Conservation (phyloP, 2,329 filamentous ascomycete species). For the Colletotrichum horii region DNA sequence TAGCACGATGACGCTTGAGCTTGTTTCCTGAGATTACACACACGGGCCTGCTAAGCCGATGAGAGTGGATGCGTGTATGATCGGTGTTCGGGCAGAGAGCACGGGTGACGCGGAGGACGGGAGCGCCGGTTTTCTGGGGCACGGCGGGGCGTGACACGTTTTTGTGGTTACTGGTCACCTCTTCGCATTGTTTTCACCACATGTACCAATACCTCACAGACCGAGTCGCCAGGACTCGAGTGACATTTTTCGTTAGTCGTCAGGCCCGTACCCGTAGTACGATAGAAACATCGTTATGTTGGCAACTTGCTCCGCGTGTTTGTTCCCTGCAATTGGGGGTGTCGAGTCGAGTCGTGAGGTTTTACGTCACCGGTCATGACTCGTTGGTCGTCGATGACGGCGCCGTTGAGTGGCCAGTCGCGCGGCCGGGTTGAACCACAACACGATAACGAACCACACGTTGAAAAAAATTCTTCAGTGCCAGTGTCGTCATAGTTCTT, state of each 20-base stretch:
- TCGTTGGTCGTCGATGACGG: not conserved
- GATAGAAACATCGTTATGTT: not conserved
- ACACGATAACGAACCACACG: not conserved
- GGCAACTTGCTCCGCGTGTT: not conserved
- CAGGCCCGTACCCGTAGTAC: not conserved
- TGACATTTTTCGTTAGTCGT: not conserved
- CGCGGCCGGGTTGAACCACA: not conserved
- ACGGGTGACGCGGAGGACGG: not conserved
- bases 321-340: not conserved
- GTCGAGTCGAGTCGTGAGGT: not conserved
- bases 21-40: not conserved
- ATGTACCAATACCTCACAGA: not conserved
- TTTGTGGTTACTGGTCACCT: not conserved
- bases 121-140: not conserved
- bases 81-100: not conserved
- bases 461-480: not conserved
- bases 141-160: not conserved
- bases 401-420: not conserved
- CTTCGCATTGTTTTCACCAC: not conserved
- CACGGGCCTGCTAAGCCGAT: not conserved
- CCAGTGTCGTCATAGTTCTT: slow-evolving; percentile 3
- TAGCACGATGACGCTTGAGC: not conserved
- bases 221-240: not conserved
- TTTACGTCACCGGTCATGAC: slow-evolving; percentile 17
- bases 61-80: not conserved